These are phyloP conservation scores for Melastoma malabathricum DNA, from an alignment of 345 rosid genomes.

Conservation along the genomic window DNA sequence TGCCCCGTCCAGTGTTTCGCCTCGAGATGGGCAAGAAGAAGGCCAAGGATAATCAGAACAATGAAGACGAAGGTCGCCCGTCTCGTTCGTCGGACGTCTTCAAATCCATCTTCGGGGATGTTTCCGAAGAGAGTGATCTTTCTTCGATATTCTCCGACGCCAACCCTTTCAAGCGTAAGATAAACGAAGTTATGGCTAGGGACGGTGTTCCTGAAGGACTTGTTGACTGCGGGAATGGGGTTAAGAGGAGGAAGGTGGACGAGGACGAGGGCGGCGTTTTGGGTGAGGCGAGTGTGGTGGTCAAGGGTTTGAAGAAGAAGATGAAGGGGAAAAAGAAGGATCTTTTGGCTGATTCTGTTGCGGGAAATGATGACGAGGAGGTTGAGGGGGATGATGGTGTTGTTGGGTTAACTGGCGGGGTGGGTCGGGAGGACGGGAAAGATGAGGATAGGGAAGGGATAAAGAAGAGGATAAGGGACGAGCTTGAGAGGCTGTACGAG, in stretches of 20 bases:
- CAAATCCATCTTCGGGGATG: conserved; percentile 28
- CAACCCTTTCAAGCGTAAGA: conserved; percentile 78
- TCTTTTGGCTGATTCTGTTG: conserved; percentile 3
- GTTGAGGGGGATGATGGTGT: neutral
- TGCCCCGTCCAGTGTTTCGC: too few species aligned
- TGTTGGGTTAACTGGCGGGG: neutral
- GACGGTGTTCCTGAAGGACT: conserved; percentile 1
- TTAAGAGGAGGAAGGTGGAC: conserved; percentile 7
- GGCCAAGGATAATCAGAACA: conserved; percentile 8
- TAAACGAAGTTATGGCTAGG: conserved; percentile 11
- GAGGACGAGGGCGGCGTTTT: conserved; percentile 1
- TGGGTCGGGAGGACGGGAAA: conserved; percentile 1
- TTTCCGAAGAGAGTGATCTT: conserved; percentile 9
- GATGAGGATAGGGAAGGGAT: conserved; percentile 19
- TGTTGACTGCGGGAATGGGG: conserved; percentile 7
- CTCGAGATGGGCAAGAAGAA: conserved; percentile 29
- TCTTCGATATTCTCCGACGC: conserved; percentile 50
- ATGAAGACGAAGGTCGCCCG: neutral
- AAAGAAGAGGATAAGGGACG: conserved; percentile 90
- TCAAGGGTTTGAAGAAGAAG: conserved; percentile 6
- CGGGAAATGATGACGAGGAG: neutral
- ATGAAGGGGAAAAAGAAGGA: conserved; percentile 17
- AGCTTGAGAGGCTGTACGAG: conserved; percentile 72
- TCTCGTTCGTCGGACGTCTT: conserved; percentile 25
- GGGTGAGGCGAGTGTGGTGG: conserved; percentile 4